Evolutionary conservation across 306 rosid genomes (phyloP).

Genomic region (Sesbania bispinosa): DNA sequence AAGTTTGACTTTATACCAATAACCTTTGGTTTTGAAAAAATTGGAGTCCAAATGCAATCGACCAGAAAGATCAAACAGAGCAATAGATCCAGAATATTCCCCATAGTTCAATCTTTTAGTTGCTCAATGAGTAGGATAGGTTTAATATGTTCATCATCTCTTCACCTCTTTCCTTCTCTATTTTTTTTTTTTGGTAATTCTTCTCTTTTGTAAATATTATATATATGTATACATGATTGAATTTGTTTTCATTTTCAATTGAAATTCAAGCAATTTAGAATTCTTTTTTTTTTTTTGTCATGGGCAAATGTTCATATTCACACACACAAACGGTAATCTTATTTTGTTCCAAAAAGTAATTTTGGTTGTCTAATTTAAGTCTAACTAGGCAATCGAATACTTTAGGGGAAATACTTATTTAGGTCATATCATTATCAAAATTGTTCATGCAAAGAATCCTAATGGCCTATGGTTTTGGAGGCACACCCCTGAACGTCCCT

Average conservation of each 20-base stretch:
- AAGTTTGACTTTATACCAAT: constrained; percentile 23
- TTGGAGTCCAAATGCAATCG: constrained; percentile 22
- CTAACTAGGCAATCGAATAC: not conserved
- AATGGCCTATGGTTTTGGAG: too few species aligned
- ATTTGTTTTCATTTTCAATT: constrained; percentile 21
- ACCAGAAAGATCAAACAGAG: constrained; percentile 20
- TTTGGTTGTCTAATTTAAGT: not conserved
- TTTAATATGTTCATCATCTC: constrained; percentile 24
- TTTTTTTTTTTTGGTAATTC: constrained; percentile 12
- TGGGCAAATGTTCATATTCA: not conserved
- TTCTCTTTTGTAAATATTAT: constrained; percentile 44
- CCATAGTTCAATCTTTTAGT: constrained; percentile 34
- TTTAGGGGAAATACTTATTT: not conserved
- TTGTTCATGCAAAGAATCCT: too few species aligned
- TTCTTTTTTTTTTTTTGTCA: not conserved
- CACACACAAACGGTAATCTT: too few species aligned
- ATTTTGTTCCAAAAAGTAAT: too few species aligned
- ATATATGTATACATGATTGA: constrained; percentile 41
- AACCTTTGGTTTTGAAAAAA: constrained; percentile 18
- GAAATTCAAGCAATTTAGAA: constrained; percentile 25
- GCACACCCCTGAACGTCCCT: too few species aligned
- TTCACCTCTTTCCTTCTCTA: constrained; percentile 19
- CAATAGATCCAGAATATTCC: constrained; percentile 22
- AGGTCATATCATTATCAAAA: not conserved
- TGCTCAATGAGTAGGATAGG: constrained; percentile 40